A percentile compares a stretch with the other conserved stretches of the same genome.
These are phyloP conservation scores for Parietaria judaica DNA, from an alignment of 306 rosid genomes.

Conservation along the genomic window DNA sequence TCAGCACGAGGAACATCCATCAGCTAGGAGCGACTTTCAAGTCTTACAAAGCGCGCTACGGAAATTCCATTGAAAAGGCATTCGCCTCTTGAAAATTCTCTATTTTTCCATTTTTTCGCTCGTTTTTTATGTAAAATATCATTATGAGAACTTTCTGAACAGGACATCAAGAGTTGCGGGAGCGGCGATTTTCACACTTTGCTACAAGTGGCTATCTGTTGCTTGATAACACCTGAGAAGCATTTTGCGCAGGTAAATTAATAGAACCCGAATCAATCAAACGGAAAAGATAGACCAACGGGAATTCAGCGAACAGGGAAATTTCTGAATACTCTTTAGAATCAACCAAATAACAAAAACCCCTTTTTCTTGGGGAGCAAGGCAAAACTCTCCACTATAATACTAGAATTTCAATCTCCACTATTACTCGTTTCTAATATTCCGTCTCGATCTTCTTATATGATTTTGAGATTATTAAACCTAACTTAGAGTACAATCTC, in stretches of 20 bases:
- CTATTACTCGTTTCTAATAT: not conserved
- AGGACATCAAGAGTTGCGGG: slow-evolving; percentile 57
- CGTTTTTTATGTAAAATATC: not conserved
- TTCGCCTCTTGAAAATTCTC: slow-evolving; percentile 7
- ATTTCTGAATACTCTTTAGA: no score
- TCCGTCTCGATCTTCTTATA: not conserved
- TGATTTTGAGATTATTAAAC: no score
- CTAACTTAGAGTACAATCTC: no score
- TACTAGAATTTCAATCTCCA: slow-evolving; percentile 1
- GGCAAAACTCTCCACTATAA: no score
- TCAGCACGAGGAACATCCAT: slow-evolving; percentile 72
- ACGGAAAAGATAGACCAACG: no score
- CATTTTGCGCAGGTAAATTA: slow-evolving; percentile 77
- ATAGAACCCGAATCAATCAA: no score
- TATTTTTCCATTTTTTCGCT: not conserved
- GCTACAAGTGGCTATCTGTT: slow-evolving; percentile 37
- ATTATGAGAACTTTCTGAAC: slow-evolving; percentile 22
- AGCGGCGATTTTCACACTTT: slow-evolving; percentile 49
- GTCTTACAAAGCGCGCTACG: slow-evolving; percentile 51
- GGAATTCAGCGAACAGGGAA: no score
- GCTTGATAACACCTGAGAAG: slow-evolving; percentile 65
- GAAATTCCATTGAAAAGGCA: slow-evolving; percentile 58
- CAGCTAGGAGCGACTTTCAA: slow-evolving; percentile 79
- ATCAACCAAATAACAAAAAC: no score
- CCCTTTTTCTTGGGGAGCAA: no score